phyloP scores from a whole-genome alignment of 768 basidiomycete genomes.

The Gloeophyllum trabeum region DNA sequence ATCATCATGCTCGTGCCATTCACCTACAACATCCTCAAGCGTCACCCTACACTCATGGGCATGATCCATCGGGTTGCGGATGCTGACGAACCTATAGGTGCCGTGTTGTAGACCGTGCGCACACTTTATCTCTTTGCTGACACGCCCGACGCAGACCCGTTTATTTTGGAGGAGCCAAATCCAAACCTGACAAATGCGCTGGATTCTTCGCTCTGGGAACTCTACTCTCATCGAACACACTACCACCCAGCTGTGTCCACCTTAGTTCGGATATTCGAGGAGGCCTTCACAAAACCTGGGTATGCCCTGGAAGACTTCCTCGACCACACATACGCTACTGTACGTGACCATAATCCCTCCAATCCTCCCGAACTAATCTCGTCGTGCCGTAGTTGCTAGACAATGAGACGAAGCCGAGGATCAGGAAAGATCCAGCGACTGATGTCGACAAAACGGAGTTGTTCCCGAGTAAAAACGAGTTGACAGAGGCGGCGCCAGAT shows the following conservation, averaged over 20 bases:
- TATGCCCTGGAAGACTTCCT: constrained; percentile 94
- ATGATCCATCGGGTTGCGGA: constrained; percentile 73
- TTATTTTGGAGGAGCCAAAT: constrained; percentile 50
- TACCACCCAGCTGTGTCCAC: constrained; percentile 87
- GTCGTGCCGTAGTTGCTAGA: constrained; percentile 59
- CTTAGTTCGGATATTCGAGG: constrained; percentile 73
- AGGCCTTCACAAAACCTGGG: constrained; percentile 88
- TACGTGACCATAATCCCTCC: constrained; percentile 22
- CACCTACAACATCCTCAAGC: constrained; percentile 88
- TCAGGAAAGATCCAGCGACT: constrained; percentile 66
- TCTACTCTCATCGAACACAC: constrained; percentile 66
- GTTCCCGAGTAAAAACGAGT: constrained; percentile 65
- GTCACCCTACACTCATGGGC: constrained; percentile 82
- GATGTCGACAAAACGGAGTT: too few species aligned
- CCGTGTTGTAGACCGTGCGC: too few species aligned
- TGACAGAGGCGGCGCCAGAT: constrained; percentile 56
- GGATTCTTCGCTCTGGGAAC: constrained; percentile 89
- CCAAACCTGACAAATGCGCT: constrained; percentile 73
- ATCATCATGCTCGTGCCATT: constrained; percentile 89
- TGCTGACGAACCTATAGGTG: constrained; percentile 8
- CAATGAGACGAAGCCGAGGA: constrained; percentile 66
- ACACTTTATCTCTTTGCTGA: background rate
- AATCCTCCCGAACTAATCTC: constrained; percentile 1
- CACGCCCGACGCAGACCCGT: constrained; percentile 43
- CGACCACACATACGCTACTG: constrained; percentile 85